phyloP scores from a whole-genome alignment of 805 yeast species.

The Tetrapisispora taiwanensis region DNA sequence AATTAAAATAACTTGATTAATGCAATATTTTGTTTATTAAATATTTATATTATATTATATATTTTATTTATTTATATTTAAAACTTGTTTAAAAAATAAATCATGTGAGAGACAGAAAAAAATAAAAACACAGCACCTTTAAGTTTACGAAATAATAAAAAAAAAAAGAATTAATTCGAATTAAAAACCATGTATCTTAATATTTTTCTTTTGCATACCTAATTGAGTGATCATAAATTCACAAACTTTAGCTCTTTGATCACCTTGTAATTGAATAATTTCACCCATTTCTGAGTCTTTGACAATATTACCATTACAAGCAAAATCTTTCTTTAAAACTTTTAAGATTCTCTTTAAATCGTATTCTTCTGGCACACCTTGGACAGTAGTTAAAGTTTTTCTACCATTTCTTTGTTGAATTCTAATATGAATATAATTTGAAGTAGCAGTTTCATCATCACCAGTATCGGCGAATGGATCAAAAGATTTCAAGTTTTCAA shows the following conservation, averaged over 20 bases:
- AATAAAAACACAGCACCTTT: no score
- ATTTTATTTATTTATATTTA: no score
- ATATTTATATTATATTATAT: no score
- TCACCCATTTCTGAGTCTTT: constrained; percentile 94
- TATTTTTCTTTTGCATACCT: constrained; percentile 87
- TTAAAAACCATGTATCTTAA: constrained; percentile 94
- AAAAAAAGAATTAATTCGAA: no score
- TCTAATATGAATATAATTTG: constrained; percentile 94
- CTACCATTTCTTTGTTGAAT: constrained; percentile 99
- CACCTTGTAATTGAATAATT: constrained; percentile 96
- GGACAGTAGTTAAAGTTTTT: constrained; percentile 95
- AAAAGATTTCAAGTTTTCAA: constrained; percentile 80
- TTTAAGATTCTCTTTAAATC: constrained; percentile 89
- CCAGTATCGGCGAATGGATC: constrained; percentile 99
- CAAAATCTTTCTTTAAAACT: constrained; percentile 94
- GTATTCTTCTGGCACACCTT: constrained; percentile 92
- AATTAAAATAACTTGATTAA: no score
- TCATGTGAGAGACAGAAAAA: no score
- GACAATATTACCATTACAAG: constrained; percentile 97
- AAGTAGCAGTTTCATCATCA: constrained; percentile 95
- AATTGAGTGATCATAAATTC: constrained; percentile 83
- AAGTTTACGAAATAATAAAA: no score
- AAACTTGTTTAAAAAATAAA: no score
- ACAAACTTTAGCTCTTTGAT: constrained; percentile 92
- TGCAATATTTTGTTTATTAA: no score